Base-by-base conservation (phyloP, 1,139 yeast genomes). In the Debaryomyces udenii region DNA sequence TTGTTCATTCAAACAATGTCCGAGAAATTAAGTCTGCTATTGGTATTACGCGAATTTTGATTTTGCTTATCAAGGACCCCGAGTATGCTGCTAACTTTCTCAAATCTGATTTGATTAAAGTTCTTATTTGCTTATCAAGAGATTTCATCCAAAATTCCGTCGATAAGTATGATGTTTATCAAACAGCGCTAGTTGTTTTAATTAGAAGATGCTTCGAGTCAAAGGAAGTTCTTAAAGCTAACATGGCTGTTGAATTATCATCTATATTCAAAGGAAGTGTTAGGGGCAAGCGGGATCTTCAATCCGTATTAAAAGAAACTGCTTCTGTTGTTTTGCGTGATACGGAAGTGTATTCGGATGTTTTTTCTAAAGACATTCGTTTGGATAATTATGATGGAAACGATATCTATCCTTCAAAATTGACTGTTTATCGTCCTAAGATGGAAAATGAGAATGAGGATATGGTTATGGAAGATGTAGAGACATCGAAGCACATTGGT, bases 151-250 rank as follows among this genome's bases (percentile, higher is more conserved):
- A 40, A 3, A 38, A 27, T 7, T 26, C 22, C 3, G 27, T 43
- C 16, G 50, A 47, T 4, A 42, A 41, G 23, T 44, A 45, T 29
- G 52, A 49, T 5, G 46, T 26, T 9, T 42, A 40, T 20, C 49
- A 50, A 48, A 47, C 57, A 16, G 44, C 50, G 31, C 30, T 62
- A 15, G 61, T 56, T 1, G 66, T 80, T 17, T 66, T 89, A 22
- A 61, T 84, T 4, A 75, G 96, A 54, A 73, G 86, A 40, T 80
- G 90, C 43, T 81, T 83, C 55, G 98, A 91, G 57, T 76, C 81
- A 1, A 62, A 66, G 0, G 74, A 71, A 0, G 64, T 79, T 11
- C 64, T 89, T 13, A 66, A 70, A 20, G 65, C 66, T 14, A 64
- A 77, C 33, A 78, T 88, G 58, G 56, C 63, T 15, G 59, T 75